Evolutionary conservation across 2,329 filamentous ascomycete species (phyloP).

Genomic region (Xylariaceae sp.): DNA sequence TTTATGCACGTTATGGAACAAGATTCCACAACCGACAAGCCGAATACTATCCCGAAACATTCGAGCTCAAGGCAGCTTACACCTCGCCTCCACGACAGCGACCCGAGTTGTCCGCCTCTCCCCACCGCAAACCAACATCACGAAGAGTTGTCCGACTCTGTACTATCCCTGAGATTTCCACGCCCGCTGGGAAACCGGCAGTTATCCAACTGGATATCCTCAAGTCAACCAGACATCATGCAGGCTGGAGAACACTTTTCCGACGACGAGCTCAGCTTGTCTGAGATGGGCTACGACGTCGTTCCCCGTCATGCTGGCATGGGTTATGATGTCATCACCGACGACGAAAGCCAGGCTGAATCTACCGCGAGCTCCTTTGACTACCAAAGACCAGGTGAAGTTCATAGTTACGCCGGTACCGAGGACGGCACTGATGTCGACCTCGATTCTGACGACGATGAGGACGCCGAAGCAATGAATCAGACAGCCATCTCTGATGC

Average conservation of each 20-base stretch:
- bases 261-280: slow-evolving; percentile 50
- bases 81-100: slow-evolving; percentile 28
- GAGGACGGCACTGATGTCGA: slow-evolving; percentile 45
- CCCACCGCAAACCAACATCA: slow-evolving; percentile 7
- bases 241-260: slow-evolving; percentile 38
- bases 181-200: slow-evolving; percentile 53
- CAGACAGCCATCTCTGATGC: slow-evolving; percentile 15
- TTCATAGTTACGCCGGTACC: slow-evolving; percentile 44
- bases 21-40: slow-evolving; percentile 30
- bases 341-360: slow-evolving; percentile 53
- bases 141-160: slow-evolving; percentile 32
- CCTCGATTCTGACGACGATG: slow-evolving; percentile 42
- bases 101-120: slow-evolving; percentile 19
- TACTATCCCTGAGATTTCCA: slow-evolving; percentile 55
- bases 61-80: slow-evolving; percentile 11
- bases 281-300: slow-evolving; percentile 57
- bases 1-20: slow-evolving; percentile 52
- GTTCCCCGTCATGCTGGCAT: slow-evolving; percentile 56
- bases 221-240: slow-evolving; percentile 58
- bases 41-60: slow-evolving; percentile 26
- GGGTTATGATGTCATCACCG: slow-evolving; percentile 57
- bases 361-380: slow-evolving; percentile 49
- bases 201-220: slow-evolving; percentile 59
- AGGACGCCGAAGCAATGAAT: slow-evolving; percentile 22
- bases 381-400: slow-evolving; percentile 48